Conservation (phyloP, 1,139 yeast species). For the Scheffersomyces segobiensis region DNA sequence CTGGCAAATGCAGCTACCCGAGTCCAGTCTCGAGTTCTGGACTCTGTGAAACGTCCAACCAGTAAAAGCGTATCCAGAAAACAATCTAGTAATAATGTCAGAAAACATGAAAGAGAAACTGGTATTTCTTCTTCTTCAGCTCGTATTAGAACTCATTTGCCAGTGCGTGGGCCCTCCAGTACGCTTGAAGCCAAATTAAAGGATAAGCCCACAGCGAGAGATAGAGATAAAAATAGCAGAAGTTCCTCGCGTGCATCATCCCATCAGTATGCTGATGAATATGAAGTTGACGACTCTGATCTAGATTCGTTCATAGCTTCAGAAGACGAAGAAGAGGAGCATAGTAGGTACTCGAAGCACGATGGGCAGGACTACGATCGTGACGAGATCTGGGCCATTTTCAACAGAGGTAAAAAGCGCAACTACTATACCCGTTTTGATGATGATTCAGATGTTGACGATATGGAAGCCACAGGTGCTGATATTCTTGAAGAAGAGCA, state of each 20-base stretch:
- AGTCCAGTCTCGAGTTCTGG: not conserved
- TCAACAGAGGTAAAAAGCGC: slow-evolving; percentile 63
- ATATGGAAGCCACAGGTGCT: slow-evolving; percentile 94
- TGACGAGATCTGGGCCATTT: slow-evolving; percentile 87
- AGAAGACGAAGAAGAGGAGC: slow-evolving; percentile 50
- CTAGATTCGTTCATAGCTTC: slow-evolving; percentile 57
- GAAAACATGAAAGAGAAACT: not conserved
- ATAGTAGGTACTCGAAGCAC: slow-evolving; percentile 3
- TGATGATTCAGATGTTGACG: slow-evolving; percentile 59
- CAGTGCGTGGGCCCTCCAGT: slow-evolving; percentile 24
- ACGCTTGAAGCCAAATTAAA: slow-evolving; percentile 29
- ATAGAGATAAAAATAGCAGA: not conserved
- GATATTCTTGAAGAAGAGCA: slow-evolving; percentile 83
- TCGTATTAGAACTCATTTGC: slow-evolving; percentile 21
- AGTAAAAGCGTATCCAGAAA: not conserved
- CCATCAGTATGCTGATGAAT: slow-evolving; percentile 10
- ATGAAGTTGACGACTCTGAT: slow-evolving; percentile 31
- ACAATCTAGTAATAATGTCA: not conserved
- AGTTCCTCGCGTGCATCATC: not conserved
- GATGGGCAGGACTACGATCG: slow-evolving; percentile 57
- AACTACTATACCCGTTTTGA: slow-evolving; percentile 43
- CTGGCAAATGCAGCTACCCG: not conserved
- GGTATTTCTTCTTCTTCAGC: not conserved
- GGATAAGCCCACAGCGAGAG: slow-evolving; percentile 8
- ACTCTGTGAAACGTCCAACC: not conserved